Evolutionary conservation across 192 early-diverging fungal species (phyloP), one percentile per base, ranked within the genome.

Genomic region (Backusella psychrophila): DNA sequence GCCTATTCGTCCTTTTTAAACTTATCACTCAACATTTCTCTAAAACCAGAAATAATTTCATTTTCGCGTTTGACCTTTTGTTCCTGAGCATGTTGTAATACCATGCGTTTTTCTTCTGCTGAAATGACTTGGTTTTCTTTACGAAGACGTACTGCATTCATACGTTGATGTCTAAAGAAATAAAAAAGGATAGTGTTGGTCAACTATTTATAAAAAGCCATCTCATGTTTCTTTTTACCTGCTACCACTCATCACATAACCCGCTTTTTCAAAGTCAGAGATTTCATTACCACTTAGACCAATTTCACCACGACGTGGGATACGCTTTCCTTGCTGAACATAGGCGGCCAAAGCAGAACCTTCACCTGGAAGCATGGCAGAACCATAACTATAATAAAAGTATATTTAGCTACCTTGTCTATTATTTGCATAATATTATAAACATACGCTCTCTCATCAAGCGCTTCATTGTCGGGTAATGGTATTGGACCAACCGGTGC

Each of bases 71-170:
- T 92, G 42, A 91, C 81, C 77, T 93, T 94, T 83, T 96, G 94
- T 80, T 98, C 95, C 69, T 97, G 94, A 75, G 90, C 94, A 76
- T 94, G 93, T 73, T 94, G 84, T 38, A 98, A 82, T 66, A 99
- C 78, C 36, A 91, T 89, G 6, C 95, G 85, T 83, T 96, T 96
- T 72, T 99, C 98, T 74, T 99, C 98, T 6, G 97, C 96, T 66
- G 89, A 94, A 71, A 98, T 96, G 74, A 96, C 94, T 84, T 99
- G 98, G 75, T 97, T 96, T 79, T 98, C 98, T 82, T 97, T 98
- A 74, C 95, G 89, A 67, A 97, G 89, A 75, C 96, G 96, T 7
- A 97, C 97, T 49, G 96, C 96, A 79, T 97, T 97, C 95, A 96
- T 96, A 52, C 95, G 89, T 66, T 91, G 89, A 82, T 98, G 96